Base-by-base conservation (phyloP, 169 alveolate species). In the Plasmodium cynomolgi region DNA sequence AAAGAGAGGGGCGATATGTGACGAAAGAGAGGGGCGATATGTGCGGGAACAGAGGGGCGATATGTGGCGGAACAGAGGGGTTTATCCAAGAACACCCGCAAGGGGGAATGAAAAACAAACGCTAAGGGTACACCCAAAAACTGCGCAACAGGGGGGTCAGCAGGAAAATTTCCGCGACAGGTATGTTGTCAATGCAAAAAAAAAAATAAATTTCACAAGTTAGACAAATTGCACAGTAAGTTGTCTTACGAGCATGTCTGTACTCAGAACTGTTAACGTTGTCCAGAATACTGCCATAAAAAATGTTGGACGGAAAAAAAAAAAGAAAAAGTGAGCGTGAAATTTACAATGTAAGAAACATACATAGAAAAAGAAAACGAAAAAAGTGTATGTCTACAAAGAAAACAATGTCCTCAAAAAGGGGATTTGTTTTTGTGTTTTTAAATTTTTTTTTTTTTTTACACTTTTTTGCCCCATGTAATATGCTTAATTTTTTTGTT, bases 201-300 rank as follows among this genome's bases (percentile, higher is more conserved):
- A 68, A 50, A 50, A 50, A 50, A 50, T 15, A 15, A 15, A 50
- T 44, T 44, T 44, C 56, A 44, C 56, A 44, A 44, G n/a, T 11
- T 44, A n/a, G 0, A 44, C 33, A 62, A 62, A 26, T 20, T 62
- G 26, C 75, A 26, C 15, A 62, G 75, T 2, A 7, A 62, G 33
- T 41, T 79, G 84, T 79, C 84, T 79, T 79, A 79, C 84, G 23
- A 79, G 50, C 17, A 41, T 47, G 54, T 79, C 23, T 39, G 31
- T 34, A 79, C 26, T 39, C n/a, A 79, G 50, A 77, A 79, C 37
- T 20, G 1, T 6, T 79, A 79, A 79, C 26, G 23, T 26, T 79
- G 84, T 79, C 50, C 23, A 20, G 34, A 3, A 79, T 79, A 79
- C 50, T 39, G 54, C 23, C 50, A 29, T 41, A 39, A 79, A 79